Base-by-base conservation (phyloP, 805 yeast genomes). In the Metschnikowia aberdeeniae region DNA sequence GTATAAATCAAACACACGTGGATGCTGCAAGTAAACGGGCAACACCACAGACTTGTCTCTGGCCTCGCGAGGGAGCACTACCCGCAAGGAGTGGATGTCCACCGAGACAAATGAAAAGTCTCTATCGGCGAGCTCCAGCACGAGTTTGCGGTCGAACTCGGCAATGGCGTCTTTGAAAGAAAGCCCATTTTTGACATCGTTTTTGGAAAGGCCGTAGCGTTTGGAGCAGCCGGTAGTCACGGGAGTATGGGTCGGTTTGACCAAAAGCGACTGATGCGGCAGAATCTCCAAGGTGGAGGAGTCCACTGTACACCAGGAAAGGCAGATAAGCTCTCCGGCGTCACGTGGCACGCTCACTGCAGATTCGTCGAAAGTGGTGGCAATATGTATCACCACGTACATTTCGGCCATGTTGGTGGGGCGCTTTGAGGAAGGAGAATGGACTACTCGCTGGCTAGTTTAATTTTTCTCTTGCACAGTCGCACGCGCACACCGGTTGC, bases 11-110 rank as follows among this genome's bases (percentile, higher is more conserved):
- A 87, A 89, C 20, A 84, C 75, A 36, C 82, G 73, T 3, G 96
- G 86, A 52, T 83, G 82, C 60, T 83, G 87, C 47, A 90, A 66
- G 60, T 84, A 87, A 4, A 77, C 72, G 0, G 96, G 96, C 45
- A 89, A 72, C 4, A 73, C 76, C 46, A 85, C 81, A 9, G 79
- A 76, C 59, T 84, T 80, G 59, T 87, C 95, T 34, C 88, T 72
- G 6, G 95, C 87, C 61, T 89, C 95, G 39, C 95, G 75, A 10
- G 86, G 84, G 30, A 90, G 66, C 57, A 83, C 84, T 39, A 90
- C 90, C 48, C 89, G 75, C 39, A 89, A 67, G 56, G 83, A 83
- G 83, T 84, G 81, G 9, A 84, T 73, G 57, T 81, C 80, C 49
- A 80, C 70, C 0, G 89, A 75, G 40, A 89, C 82, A 53, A 89